Conservation (phyloP, 176 grass and related monocot genomes). For the Chloris gayana region DNA sequence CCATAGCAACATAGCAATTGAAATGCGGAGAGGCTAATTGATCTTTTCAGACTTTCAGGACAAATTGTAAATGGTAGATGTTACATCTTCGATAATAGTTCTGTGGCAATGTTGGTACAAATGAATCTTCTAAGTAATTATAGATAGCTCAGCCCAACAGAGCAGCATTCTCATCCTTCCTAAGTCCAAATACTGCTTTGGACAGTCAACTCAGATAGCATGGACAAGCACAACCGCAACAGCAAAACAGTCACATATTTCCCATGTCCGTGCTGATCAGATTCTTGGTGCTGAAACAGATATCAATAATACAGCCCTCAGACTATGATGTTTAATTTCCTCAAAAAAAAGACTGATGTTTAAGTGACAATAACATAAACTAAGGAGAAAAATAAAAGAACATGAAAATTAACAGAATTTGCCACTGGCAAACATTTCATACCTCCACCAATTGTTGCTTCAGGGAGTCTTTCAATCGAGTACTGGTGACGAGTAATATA, state of each 20-base stretch:
- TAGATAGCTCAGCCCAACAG: slow-evolving; percentile 6
- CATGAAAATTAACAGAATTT: background rate
- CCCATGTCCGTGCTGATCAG: slow-evolving; percentile 14
- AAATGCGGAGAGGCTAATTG: no score
- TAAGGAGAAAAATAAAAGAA: background rate
- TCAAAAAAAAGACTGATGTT: no score
- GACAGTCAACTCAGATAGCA: background rate
- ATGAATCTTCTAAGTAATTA: slow-evolving; percentile 17
- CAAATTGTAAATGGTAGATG: no score
- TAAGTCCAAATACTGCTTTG: background rate
- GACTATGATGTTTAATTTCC: no score
- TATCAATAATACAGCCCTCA: background rate
- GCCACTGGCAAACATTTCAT: background rate
- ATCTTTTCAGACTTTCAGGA: no score
- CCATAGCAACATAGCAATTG: no score
- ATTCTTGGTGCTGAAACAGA: slow-evolving; percentile 73
- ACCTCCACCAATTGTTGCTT: slow-evolving; percentile 95
- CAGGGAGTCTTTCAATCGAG: slow-evolving; percentile 83
- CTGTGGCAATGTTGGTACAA: background rate
- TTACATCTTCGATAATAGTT: background rate
- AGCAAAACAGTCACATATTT: background rate
- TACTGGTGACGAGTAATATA: slow-evolving; percentile 81
- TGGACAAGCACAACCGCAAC: background rate
- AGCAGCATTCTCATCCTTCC: background rate
- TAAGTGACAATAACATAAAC: background rate